These are phyloP conservation scores for Globisporangium uncinulatum DNA, from an alignment of 352 stramenopile species.

Conservation along the genomic window DNA sequence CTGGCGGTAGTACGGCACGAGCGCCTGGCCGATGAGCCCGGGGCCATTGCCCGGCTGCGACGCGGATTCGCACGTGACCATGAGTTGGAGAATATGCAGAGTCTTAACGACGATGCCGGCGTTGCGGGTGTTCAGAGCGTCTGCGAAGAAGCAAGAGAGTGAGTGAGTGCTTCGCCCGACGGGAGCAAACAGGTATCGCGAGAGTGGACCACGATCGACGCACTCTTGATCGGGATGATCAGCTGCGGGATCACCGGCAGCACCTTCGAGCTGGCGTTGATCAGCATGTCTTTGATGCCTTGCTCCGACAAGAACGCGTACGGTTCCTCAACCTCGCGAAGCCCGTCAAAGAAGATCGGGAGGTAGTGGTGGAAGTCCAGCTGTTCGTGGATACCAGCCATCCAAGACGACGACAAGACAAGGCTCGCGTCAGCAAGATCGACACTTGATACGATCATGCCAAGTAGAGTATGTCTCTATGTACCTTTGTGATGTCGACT, in stretches of 20 bases:
- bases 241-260: slow-evolving; percentile 96
- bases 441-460: no score
- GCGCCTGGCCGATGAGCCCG: slow-evolving; percentile 91
- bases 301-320: slow-evolving; percentile 96
- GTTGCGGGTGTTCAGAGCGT: slow-evolving; percentile 92
- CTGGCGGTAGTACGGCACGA: slow-evolving; percentile 97
- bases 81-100: slow-evolving; percentile 94
- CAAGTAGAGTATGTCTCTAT: slow-evolving; percentile 18
- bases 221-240: slow-evolving; percentile 98
- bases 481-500: slow-evolving; percentile 90
- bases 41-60: slow-evolving; percentile 69
- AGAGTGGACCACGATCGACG: slow-evolving; percentile 6
- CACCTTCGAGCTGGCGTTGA: slow-evolving; percentile 93
- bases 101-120: slow-evolving; percentile 95
- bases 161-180: neutral
- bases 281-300: slow-evolving; percentile 97
- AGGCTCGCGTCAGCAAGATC: no score
- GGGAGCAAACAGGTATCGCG: neutral
- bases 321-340: slow-evolving; percentile 94
- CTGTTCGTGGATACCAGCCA: slow-evolving; percentile 20
- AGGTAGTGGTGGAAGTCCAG: slow-evolving; percentile 99
- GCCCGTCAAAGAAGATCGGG: slow-evolving; percentile 97
- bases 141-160: slow-evolving; percentile 14
- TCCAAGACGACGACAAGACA: neutral
- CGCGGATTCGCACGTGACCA: slow-evolving; percentile 92